Conservation (phyloP, 2,329 filamentous ascomycete species). For the Colletotrichum graminicola region DNA sequence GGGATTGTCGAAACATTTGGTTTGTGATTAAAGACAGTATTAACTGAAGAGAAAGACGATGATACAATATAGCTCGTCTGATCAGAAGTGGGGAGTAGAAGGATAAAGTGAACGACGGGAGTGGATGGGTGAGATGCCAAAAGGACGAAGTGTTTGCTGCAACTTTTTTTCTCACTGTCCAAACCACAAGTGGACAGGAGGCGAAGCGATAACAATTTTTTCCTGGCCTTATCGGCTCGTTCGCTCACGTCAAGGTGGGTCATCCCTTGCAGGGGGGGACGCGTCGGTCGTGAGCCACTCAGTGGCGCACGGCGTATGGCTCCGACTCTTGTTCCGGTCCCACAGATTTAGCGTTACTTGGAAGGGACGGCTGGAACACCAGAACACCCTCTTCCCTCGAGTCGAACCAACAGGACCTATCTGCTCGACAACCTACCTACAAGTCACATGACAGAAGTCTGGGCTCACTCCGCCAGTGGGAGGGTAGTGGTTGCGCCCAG, state of each 20-base stretch:
- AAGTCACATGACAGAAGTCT: too few relatives aligned
- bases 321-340: slow-evolving; percentile 10
- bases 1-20: slow-evolving; percentile 47
- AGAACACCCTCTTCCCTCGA: neutral
- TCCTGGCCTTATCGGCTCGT: slow-evolving; percentile 28
- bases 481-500: too few relatives aligned
- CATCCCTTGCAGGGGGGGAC: slow-evolving; percentile 4
- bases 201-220: slow-evolving; percentile 44
- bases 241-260: neutral
- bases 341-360: neutral
- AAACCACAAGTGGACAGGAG: slow-evolving; percentile 42
- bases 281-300: slow-evolving; percentile 5
- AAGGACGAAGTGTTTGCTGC: neutral
- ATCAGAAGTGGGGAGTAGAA: neutral
- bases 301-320: slow-evolving; percentile 14
- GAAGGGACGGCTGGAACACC: neutral
- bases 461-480: too few relatives aligned
- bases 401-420: neutral
- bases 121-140: neutral
- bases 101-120: slow-evolving; percentile 5
- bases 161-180: slow-evolving; percentile 23
- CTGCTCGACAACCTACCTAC: neutral
- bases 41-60: slow-evolving; percentile 6
- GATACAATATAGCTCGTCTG: slow-evolving; percentile 18
- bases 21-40: slow-evolving; percentile 19